Base-by-base conservation (phyloP, 139 green algal species). In the Pseudopediastrum boryanum region DNA sequence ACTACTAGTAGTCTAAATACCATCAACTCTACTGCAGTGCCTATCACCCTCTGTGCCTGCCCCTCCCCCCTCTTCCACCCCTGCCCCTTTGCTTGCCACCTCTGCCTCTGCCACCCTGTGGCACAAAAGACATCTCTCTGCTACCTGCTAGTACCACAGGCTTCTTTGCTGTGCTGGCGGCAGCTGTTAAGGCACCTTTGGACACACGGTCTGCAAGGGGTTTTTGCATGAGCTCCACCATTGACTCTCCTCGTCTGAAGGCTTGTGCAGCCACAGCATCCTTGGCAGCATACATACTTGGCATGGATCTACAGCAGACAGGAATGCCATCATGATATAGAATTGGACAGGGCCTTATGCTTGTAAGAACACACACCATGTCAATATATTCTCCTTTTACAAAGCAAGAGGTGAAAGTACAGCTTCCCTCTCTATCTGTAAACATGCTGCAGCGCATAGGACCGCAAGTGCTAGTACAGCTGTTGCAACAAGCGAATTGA, bases 281-380 rank as follows among this genome's bases (percentile, higher is more conserved):
- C 51, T 84, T 86, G 0, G 90, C 92, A 3, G 81, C 93, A 81
- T 89, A 95, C 93, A 97, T 95, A 19, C 81, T 71, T 0, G 88
- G 90, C 56, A 44, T n/a, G n/a, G n/a, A n/a, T n/a, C n/a, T n/a
- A n/a, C n/a, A n/a, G n/a, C n/a, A n/a, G n/a, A n/a, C n/a, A n/a
- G n/a, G n/a, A n/a, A n/a, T n/a, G n/a, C n/a, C n/a, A n/a, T n/a
- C n/a, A n/a, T n/a, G n/a, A n/a, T n/a, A n/a, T n/a, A n/a, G n/a
- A n/a, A n/a, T n/a, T n/a, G n/a, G n/a, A n/a, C n/a, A n/a, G n/a
- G n/a, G n/a, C n/a, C n/a, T n/a, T n/a, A n/a, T n/a, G n/a, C n/a
- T n/a, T n/a, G n/a, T n/a, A n/a, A n/a, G n/a, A n/a, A n/a, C n/a
- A n/a, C n/a, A n/a, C n/a, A n/a, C n/a, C n/a, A n/a, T n/a, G n/a